Base-by-base conservation (phyloP, 2,329 filamentous ascomycete species). In the Trichoderma atrobrunneum region DNA sequence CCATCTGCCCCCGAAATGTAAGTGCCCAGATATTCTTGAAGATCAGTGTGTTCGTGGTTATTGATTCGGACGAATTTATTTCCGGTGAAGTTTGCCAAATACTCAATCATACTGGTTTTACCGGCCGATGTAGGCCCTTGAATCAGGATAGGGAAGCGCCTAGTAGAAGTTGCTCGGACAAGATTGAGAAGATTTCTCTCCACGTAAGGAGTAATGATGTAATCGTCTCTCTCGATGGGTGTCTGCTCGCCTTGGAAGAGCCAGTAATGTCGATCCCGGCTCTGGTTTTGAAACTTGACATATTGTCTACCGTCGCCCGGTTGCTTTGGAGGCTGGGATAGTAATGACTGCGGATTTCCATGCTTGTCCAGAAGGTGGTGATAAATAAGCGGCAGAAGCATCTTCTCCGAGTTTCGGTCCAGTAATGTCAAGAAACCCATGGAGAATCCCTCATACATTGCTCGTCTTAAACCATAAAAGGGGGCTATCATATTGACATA, bases 71-170 rank as follows among this genome's bases (percentile, higher is more conserved):
- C 94, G 79, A 98, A 99, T 78, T 93, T 96, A 80, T 99, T 97
- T 4, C 97, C 96, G 34, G 94, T 98, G 70, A 93, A 92, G 78
- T 97, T 96, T n/a, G 97, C 95, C 48, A 99, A 87, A 79, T 97
- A 98, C 81, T 98, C 95, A 56, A 99, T 97, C 96, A 99, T 99
- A 81, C 95, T 98, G 0, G 96, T 99, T 82, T 99, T 99, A 75
- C 96, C 96, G 14, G 95, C 93, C 6, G 97, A 99, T 0, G 96
- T 99, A 14, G 97, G 96, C 4, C 96, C 96, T 81, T 99, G 96
- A 24, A 99, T 92, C 11, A 99, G 86, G 63, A 99, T 93, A 0
- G 96, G 97, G 80, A 97, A 99, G 63, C 93, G 90, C 43, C 94
- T 86, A 5, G 95, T 99, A 0, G 95, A 98, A 18, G 94, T 94